Evolutionary conservation across 2,329 filamentous ascomycete species (phyloP), one percentile per base, ranked within the genome.

Genomic region (Xylaria sp.): DNA sequence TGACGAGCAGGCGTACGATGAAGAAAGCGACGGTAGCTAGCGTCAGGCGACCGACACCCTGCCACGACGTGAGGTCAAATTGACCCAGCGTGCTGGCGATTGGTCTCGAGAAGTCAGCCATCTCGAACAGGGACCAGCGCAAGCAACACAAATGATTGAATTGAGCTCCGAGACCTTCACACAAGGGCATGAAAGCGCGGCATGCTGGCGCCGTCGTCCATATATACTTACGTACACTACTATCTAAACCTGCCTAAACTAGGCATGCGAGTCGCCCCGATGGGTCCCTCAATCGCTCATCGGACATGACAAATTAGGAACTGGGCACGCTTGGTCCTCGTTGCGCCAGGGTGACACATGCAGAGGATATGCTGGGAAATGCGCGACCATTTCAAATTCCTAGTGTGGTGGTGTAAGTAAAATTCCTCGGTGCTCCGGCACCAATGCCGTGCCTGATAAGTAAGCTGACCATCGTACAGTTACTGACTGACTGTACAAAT

Each of bases 261-360:
- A 52, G 47, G 43, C 11, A 28, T 46, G 21, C 14, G 43, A 28
- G 42, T 4, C 31, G 15, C 46, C 19, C 56, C 46, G 19, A 31
- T 28, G 42, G 21, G 45, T 40, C 57, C 57, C 57, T n/a, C n/a
- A n/a, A n/a, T n/a, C 5, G 28, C 45, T 17, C 45, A 40, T 57
- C 57, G 31, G 19, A 11, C n/a, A 61, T 64, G 57, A 61, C 61
- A 64, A 64, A 64, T 64, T 57, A 15, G 5, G 40, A 23, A n/a
- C n/a, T n/a, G n/a, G n/a, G n/a, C n/a, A n/a, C n/a, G 51, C 51
- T 21, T 43, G 46, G 46, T 60, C 11, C 37, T 4, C 31, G 37
- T 50, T 28, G 37, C 46, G 45, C 51, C 23, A 35, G 51, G 37
- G 38, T 59, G 58, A 50, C 25, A 28, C 54, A 37, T n/a, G n/a